Evolutionary conservation across 345 rosid species (phyloP), one percentile per base, ranked within the genome.

Genomic region (Mercurialis annua): DNA sequence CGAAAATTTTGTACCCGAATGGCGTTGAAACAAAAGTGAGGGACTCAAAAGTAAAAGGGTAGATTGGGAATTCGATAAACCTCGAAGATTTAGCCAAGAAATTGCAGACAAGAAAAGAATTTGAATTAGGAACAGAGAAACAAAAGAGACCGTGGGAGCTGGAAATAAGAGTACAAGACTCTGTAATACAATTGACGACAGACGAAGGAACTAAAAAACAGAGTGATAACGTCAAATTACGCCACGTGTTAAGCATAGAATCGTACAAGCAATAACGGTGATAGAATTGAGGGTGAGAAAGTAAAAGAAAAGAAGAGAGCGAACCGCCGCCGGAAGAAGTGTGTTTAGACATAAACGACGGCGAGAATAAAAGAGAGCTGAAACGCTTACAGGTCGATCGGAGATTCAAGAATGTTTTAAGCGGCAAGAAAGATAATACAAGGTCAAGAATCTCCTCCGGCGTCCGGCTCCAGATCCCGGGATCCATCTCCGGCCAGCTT

Each of bases 61-160:
- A 64, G 44, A 66, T 55, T 1, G 98, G 98, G 75, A 80, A 85
- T 48, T 78, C 68, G 21, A 90, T 59, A n/a, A 78, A 38, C 71
- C 89, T 76, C 5, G 83, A 84, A 43, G 96, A 88, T 77, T 75
- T 82, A 20, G 93, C 64, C 64, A 90, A 46, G 0, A 84, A 78
- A 65, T 92, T 92, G 80, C 86, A 85, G 12, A 92, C 82, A 15
- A 85, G 73, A 55, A 92, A 81, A 38, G 87, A 81, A 33, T 74
- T 71, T 24, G 78, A 74, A 40, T 52, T 68, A 4, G 90, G 89
- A 60, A 80, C 66, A 14, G 86, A 87, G 69, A 85, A 76, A 46
- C 95, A 90, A 47, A 88, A 70, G 56, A 92, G 86, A 36, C 91
- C 88, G 30, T 90, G 88, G n/a, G 90, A 81, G 1, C 87, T 70